Percentiles rank a stretch among this genome's conserved stretches.
Evolutionary conservation across 176 grass and related monocot species (phyloP).

Genomic region (Miscanthus lutarioriparius): DNA sequence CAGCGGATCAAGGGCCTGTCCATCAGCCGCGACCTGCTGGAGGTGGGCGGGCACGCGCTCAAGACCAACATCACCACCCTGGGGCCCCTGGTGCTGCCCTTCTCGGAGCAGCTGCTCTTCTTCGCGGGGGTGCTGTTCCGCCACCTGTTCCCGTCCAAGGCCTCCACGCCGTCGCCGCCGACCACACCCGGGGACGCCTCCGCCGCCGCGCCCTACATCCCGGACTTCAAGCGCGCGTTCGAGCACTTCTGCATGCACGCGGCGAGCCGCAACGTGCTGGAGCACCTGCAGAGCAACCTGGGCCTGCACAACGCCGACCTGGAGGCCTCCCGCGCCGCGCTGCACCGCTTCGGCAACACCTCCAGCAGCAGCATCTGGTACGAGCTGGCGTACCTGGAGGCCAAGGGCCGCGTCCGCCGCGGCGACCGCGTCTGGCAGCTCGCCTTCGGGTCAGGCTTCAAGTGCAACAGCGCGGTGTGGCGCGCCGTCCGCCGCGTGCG

Average conservation of each 20-base stretch:
- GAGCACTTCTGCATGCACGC: conserved; percentile 99
- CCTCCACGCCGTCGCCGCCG: conserved; percentile 18
- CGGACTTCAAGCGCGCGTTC: conserved; percentile 96
- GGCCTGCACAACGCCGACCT: conserved; percentile 66
- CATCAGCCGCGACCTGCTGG: conserved; percentile 92
- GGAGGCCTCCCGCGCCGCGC: conserved; percentile 85
- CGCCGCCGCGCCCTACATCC: conserved; percentile 74
- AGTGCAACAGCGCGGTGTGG: conserved; percentile 99
- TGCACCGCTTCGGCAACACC: conserved; percentile 97
- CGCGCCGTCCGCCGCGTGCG: conserved; percentile 69
- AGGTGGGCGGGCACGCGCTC: conserved; percentile 91
- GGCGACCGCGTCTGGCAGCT: conserved; percentile 99
- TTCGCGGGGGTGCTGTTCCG: conserved; percentile 89
- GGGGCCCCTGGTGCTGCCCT: conserved; percentile 84
- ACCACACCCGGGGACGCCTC: not conserved
- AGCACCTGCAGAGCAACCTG: conserved; percentile 88
- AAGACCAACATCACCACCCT: conserved; percentile 99
- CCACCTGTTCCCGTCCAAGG: conserved; percentile 73
- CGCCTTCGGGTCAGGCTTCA: conserved; percentile 97
- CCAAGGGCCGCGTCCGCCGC: conserved; percentile 76
- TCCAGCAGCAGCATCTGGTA: conserved; percentile 99
- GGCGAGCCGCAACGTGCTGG: conserved; percentile 87
- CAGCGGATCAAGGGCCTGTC: conserved; percentile 86
- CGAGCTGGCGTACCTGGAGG: conserved; percentile 88
- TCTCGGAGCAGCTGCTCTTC: conserved; percentile 96